Percentiles rank a stretch among this genome's conserved stretches.
These are phyloP conservation scores for Geosmithia flava DNA, from an alignment of 2,329 filamentous ascomycete species.

Conservation along the genomic window DNA sequence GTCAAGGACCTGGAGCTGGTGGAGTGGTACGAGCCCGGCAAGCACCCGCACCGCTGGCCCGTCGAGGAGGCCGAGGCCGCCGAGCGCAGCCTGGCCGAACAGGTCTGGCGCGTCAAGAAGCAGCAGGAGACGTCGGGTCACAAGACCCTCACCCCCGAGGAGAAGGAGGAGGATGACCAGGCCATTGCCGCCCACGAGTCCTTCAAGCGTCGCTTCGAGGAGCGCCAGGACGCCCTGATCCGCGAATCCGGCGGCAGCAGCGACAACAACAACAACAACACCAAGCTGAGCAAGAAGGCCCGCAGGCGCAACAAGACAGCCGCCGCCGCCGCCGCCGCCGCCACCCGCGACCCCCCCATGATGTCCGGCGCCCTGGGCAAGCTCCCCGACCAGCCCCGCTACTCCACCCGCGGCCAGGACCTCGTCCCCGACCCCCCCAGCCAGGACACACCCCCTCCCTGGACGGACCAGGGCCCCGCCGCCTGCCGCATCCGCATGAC, in stretches of 20 bases:
- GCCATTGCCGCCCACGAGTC: conserved; percentile 42
- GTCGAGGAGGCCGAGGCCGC: conserved; percentile 62
- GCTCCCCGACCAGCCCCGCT: conserved; percentile 27
- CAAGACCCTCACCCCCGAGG: conserved; percentile 37
- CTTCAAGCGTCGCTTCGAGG: conserved; percentile 46
- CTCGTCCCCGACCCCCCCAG: conserved; percentile 36
- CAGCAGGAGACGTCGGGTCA: conserved; percentile 29
- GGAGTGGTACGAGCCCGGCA: conserved; percentile 75
- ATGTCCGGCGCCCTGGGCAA: conserved; percentile 47
- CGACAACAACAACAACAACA: too few species aligned
- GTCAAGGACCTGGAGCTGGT: conserved; percentile 67
- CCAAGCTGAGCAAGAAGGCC: conserved; percentile 4
- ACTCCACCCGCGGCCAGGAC: conserved; percentile 32
- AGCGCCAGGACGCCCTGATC: conserved; percentile 43
- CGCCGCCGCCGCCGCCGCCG: too few species aligned
- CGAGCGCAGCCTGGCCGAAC: conserved; percentile 66
- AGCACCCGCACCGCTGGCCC: conserved; percentile 70
- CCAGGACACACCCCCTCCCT: conserved; percentile 37
- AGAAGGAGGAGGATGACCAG: conserved; percentile 41
- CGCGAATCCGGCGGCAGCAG: conserved; percentile 26
- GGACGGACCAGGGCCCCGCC: conserved; percentile 53
- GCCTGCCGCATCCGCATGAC: conserved; percentile 80
- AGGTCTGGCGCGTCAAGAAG: conserved; percentile 52
- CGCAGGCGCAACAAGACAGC: neutral
- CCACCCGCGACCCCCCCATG: conserved; percentile 22